Conservation (phyloP, 1,284 basidiomycete genomes). For the Albatrellus sp. region DNA sequence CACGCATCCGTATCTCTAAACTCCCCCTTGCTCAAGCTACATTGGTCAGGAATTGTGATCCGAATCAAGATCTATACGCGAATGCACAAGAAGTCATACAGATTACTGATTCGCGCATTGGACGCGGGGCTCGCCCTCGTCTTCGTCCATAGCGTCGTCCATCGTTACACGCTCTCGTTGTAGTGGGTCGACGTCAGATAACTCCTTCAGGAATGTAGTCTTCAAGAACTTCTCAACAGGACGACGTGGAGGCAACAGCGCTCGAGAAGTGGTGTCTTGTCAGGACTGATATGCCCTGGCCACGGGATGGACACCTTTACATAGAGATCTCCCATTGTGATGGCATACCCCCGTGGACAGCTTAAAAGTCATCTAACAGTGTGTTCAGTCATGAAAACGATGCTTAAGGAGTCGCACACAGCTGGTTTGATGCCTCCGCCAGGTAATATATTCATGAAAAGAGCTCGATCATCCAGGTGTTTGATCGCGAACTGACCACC, state of each 20-base stretch:
- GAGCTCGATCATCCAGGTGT: slow-evolving; percentile 88
- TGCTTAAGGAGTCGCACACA: slow-evolving; percentile 29
- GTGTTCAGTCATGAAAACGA: slow-evolving; percentile 5
- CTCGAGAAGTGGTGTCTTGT: slow-evolving; percentile 70
- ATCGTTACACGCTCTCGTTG: slow-evolving; percentile 43
- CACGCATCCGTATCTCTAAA: too few species aligned
- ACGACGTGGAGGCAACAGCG: slow-evolving; percentile 70
- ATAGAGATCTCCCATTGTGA: slow-evolving; percentile 91
- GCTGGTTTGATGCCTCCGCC: slow-evolving; percentile 95
- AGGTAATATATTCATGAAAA: slow-evolving; percentile 77
- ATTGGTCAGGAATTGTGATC: too few species aligned
- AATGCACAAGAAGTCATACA: not conserved
- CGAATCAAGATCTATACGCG: not conserved
- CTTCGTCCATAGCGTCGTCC: slow-evolving; percentile 78
- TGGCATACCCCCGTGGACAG: slow-evolving; percentile 94
- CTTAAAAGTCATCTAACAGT: slow-evolving; percentile 70
- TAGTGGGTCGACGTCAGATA: slow-evolving; percentile 76
- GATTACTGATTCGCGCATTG: slow-evolving; percentile 75
- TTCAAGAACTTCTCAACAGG: slow-evolving; percentile 61
- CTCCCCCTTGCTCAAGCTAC: too few species aligned
- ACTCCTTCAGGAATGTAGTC: slow-evolving; percentile 65
- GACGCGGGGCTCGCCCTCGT: slow-evolving; percentile 65
- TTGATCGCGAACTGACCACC: slow-evolving; percentile 84
- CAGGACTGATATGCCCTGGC: slow-evolving; percentile 72
- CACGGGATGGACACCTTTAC: slow-evolving; percentile 84